Percentiles rank a stretch among this genome's conserved stretches.
Conservation (phyloP, 2,329 filamentous ascomycete genomes). For the Scytalidium lignicola region DNA sequence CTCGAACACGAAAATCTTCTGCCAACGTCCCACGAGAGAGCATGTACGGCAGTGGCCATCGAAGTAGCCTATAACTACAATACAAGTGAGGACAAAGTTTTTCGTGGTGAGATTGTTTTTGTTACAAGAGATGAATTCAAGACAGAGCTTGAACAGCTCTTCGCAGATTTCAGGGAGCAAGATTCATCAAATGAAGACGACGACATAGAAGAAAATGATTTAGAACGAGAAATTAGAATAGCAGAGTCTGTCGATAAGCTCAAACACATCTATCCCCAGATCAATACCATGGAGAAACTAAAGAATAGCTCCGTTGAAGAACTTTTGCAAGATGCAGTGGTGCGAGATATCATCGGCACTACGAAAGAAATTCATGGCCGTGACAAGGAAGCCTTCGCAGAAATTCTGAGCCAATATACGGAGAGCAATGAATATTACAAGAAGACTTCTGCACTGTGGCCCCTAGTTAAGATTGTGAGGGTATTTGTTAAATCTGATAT, state of each 20-base stretch:
- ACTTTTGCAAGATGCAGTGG: slow-evolving; percentile 5
- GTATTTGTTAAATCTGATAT: slow-evolving; percentile 41
- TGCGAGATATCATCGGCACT: slow-evolving; percentile 10
- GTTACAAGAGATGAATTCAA: slow-evolving; percentile 35
- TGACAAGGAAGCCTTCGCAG: slow-evolving; percentile 14
- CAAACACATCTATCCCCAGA: slow-evolving; percentile 36
- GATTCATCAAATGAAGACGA: slow-evolving; percentile 28
- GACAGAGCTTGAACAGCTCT: slow-evolving; percentile 34
- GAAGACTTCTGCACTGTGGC: slow-evolving; percentile 33
- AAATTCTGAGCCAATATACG: slow-evolving; percentile 16
- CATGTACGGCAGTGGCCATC: slow-evolving; percentile 42
- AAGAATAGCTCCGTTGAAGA: slow-evolving; percentile 19
- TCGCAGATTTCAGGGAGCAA: slow-evolving; percentile 30
- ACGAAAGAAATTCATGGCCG: slow-evolving; percentile 5
- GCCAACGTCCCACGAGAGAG: slow-evolving; percentile 42
- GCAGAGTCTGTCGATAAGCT: slow-evolving; percentile 37
- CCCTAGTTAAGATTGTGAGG: slow-evolving; percentile 30
- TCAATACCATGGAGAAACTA: slow-evolving; percentile 26
- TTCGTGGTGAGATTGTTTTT: slow-evolving; percentile 43
- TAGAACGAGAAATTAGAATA: slow-evolving; percentile 18
- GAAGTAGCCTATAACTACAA: slow-evolving; percentile 39
- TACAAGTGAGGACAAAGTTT: slow-evolving; percentile 26
- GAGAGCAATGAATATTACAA: slow-evolving; percentile 20
- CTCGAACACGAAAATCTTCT: slow-evolving; percentile 43
- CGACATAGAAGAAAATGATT: slow-evolving; percentile 21